Evolutionary conservation across 75 land plant species (phyloP), one percentile per base, ranked within the genome.

Genomic region (Larix kaempferi): DNA sequence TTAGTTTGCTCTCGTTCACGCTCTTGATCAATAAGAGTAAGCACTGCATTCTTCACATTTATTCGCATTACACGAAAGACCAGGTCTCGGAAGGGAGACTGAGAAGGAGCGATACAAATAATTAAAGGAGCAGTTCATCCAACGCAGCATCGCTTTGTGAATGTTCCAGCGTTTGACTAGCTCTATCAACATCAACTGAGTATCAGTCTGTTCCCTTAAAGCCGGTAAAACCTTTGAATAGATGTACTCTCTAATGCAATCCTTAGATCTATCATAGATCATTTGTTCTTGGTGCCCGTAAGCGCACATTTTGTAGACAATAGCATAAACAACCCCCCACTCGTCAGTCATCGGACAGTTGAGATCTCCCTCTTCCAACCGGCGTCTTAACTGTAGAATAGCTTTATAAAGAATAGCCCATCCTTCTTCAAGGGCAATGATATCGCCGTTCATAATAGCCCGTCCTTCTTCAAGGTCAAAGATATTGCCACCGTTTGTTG

Each of bases 1-100:
- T 96, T 93, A 59, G 91, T 96, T 80, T 89, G 98, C 81, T 92
- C 98, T 35, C 95, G 91, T 57, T 92, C 98, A 4, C 99, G 88
- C 66, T 92, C 92, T 79, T 91, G 88, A 84, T 96, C 91, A 86
- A 94, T 91, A 95, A 94, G 64, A n/a, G 86, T 81, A 57, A 96
- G 87, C 12, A 92, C 93, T 63, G 91, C 92, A 88, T 91, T 96
- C 33, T 86, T 90, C 13, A 91, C 95, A 81, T 89, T 92, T 12
- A 12, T 85, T 63, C 92, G 85, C 63, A 92, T 65, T 64, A 90
- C 95, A 11, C 77, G 64, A 80, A 90, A 89, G 12, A 93, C 93
- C 95, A 89, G 84, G 71, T 93, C 92, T 21, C 92, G 88, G 66
- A 93, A 95, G 80, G 44, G 91, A 89, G 76, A 89, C 91, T 79